A percentile compares a stretch with the other conserved stretches of the same genome.
Evolutionary conservation across 352 stramenopile genomes (phyloP).

Genomic region (Phytopythium litorale): DNA sequence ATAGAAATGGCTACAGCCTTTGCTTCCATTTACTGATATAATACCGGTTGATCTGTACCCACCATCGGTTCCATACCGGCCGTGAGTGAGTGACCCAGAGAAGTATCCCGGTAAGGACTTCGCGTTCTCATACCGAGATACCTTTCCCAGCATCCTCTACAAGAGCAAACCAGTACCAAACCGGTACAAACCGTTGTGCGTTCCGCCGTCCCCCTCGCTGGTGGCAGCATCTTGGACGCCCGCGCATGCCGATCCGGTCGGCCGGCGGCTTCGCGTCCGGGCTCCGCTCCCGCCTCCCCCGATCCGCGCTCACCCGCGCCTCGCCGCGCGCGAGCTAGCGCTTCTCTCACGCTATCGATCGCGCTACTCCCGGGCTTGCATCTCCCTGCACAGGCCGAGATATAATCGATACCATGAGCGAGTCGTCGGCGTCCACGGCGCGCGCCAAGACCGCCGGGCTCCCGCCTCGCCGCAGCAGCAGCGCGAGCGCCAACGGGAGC

Average conservation of each 20-base stretch:
- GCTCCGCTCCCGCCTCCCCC: neutral
- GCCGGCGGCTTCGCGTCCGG: neutral
- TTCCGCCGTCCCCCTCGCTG: neutral
- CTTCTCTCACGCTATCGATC: neutral
- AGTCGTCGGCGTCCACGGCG: conserved; percentile 1
- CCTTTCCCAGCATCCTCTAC: too few relatives aligned
- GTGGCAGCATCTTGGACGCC: neutral
- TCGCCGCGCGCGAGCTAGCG: neutral
- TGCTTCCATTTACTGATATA: too few relatives aligned
- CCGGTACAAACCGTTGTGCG: too few relatives aligned
- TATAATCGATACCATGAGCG: neutral
- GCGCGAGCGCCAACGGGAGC: neutral
- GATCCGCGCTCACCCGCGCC: neutral
- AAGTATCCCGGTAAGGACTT: too few relatives aligned
- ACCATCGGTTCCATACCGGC: too few relatives aligned
- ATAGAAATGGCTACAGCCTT: too few relatives aligned
- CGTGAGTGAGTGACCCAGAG: too few relatives aligned
- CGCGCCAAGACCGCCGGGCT: conserved; percentile 1
- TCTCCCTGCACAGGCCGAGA: neutral
- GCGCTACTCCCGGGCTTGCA: neutral
- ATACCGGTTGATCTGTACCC: too few relatives aligned
- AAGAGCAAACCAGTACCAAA: too few relatives aligned
- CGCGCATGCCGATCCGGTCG: neutral
- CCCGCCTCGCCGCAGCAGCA: conserved; percentile 1
- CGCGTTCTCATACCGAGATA: too few relatives aligned